A percentile compares a stretch with the other conserved stretches of the same genome.
These are phyloP conservation scores for Achlya hypogyna DNA, from an alignment of 352 stramenopile species.

Conservation along the genomic window DNA sequence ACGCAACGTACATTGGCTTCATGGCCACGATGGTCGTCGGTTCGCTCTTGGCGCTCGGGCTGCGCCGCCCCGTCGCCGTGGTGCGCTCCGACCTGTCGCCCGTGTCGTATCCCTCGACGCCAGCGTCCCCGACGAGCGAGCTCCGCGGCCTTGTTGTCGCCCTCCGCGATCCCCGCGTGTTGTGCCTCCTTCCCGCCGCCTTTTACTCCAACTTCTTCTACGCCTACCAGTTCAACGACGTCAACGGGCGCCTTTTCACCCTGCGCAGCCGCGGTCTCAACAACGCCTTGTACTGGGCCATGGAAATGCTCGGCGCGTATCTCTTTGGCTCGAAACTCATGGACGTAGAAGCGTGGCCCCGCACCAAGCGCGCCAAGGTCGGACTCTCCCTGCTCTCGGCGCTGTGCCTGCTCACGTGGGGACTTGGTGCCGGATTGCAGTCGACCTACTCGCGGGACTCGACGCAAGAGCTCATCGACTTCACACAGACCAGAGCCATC, in stretches of 20 bases:
- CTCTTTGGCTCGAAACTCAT: slow-evolving; percentile 28
- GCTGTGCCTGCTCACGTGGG: slow-evolving; percentile 35
- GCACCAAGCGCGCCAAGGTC: slow-evolving; percentile 7
- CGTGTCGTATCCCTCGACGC: slow-evolving; percentile 11
- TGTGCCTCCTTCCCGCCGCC: slow-evolving; percentile 37
- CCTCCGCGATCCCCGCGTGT: slow-evolving; percentile 19
- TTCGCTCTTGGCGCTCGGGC: slow-evolving; percentile 31
- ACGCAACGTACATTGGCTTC: slow-evolving; percentile 50
- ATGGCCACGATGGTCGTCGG: slow-evolving; percentile 42
- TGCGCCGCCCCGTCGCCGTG: slow-evolving; percentile 27
- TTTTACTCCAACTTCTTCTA: slow-evolving; percentile 63
- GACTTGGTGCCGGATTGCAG: slow-evolving; percentile 26
- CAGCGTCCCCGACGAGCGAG: background rate
- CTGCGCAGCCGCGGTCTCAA: slow-evolving; percentile 31
- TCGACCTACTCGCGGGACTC: slow-evolving; percentile 20
- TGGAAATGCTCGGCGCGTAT: slow-evolving; percentile 35
- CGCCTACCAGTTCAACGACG: slow-evolving; percentile 32
- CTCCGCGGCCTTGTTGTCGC: background rate
- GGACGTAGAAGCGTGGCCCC: background rate
- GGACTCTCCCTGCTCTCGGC: slow-evolving; percentile 15
- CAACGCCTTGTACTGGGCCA: slow-evolving; percentile 34
- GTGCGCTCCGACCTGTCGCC: slow-evolving; percentile 23
- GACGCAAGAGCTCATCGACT: slow-evolving; percentile 25
- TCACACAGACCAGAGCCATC: slow-evolving; percentile 19
- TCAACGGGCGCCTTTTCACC: slow-evolving; percentile 37